A percentile compares a stretch with the other conserved stretches of the same genome.
Evolutionary conservation across 257 asterid genomes (phyloP).

Genomic region (Cynanchum wilfordii): DNA sequence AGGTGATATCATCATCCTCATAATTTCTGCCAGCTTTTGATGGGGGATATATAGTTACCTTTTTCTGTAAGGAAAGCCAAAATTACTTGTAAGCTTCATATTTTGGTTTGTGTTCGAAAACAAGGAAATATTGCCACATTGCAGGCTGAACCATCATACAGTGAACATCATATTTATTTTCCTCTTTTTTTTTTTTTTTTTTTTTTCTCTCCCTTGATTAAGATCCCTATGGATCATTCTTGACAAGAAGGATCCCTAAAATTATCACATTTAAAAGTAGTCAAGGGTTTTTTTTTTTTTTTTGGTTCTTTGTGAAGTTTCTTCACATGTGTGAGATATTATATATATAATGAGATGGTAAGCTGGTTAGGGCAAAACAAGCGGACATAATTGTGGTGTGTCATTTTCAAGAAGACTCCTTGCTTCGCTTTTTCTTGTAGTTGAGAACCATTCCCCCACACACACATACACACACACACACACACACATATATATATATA

Average conservation of each 20-base stretch:
- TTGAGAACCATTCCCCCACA: slow-evolving; percentile 2
- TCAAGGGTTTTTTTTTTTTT: no score
- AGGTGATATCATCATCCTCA: slow-evolving; percentile 23
- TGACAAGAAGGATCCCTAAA: no score
- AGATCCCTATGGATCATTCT: neutral
- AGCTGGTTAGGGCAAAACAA: slow-evolving; percentile 5
- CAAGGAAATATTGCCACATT: neutral
- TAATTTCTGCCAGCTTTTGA: slow-evolving; percentile 28
- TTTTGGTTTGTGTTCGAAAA: neutral
- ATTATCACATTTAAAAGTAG: no score
- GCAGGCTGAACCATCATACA: neutral
- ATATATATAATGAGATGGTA: no score
- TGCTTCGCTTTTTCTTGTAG: slow-evolving; percentile 18
- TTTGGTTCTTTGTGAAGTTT: no score
- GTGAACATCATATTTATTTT: no score
- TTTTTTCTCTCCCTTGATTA: no score
- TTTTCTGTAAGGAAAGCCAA: slow-evolving; percentile 12
- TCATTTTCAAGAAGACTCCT: slow-evolving; percentile 31
- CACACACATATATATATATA: no score
- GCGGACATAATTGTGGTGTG: slow-evolving; percentile 30
- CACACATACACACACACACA: neutral
- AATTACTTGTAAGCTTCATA: neutral
- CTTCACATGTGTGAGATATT: no score
- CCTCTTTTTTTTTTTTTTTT: no score
- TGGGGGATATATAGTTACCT: slow-evolving; percentile 12